Percentiles rank a stretch among this genome's conserved stretches.
Conservation (phyloP, 495 filamentous ascomycete species). For the Trichoderma reesei region DNA sequence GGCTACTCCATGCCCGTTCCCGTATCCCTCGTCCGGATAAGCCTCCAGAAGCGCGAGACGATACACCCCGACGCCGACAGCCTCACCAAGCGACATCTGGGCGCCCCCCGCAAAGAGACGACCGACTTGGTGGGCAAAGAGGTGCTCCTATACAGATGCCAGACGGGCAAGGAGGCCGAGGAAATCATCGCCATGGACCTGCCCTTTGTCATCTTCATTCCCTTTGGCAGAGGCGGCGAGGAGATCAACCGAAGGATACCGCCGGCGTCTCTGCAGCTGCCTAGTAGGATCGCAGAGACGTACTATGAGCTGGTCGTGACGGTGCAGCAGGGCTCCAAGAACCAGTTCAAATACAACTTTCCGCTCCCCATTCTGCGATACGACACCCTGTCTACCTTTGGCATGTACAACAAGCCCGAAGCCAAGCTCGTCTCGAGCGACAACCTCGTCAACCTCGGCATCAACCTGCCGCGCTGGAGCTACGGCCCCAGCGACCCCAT, state of each 20-base stretch:
- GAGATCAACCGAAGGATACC: conserved; percentile 83
- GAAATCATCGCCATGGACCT: conserved; percentile 93
- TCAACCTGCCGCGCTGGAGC: conserved; percentile 88
- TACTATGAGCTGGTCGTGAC: conserved; percentile 94
- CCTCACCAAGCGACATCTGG: conserved; percentile 82
- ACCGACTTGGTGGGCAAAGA: conserved; percentile 92
- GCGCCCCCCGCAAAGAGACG: conserved; percentile 84
- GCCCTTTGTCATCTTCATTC: conserved; percentile 94
- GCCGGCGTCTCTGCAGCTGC: conserved; percentile 82
- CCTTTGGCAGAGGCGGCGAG: conserved; percentile 80
- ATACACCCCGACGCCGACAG: conserved; percentile 95
- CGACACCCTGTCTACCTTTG: conserved; percentile 94
- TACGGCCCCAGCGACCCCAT: conserved; percentile 94
- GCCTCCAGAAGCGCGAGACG: conserved; percentile 83
- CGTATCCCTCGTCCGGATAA: conserved; percentile 89
- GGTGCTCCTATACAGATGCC: conserved; percentile 81
- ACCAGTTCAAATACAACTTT: conserved; percentile 83
- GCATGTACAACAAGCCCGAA: conserved; percentile 98
- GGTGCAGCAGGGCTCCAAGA: conserved; percentile 78
- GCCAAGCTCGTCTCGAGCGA: conserved; percentile 74
- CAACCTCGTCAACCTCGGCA: conserved; percentile 83
- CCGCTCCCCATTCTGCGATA: conserved; percentile 87
- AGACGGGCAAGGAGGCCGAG: conserved; percentile 72
- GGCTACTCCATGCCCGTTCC: conserved; percentile 81
- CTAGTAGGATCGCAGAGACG: conserved; percentile 87